Evolutionary conservation across 805 yeast species (phyloP).

Genomic region (Candida sphagnicola): DNA sequence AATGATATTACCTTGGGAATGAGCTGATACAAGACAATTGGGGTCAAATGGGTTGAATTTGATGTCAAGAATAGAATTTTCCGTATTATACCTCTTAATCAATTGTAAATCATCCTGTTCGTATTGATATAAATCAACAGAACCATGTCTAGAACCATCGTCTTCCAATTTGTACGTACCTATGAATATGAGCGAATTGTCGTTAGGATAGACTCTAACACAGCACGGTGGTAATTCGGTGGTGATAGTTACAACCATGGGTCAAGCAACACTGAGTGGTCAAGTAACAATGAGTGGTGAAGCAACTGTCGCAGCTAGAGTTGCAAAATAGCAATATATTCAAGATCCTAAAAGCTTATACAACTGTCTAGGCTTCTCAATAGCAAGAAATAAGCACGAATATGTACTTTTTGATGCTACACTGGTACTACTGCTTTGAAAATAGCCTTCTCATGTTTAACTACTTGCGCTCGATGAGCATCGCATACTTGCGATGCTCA

Average conservation of each 20-base stretch:
- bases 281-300: no score
- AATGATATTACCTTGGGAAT: constrained; percentile 73
- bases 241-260: constrained; percentile 15
- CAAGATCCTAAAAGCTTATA: no score
- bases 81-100: constrained; percentile 29
- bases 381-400: no score
- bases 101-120: constrained; percentile 10
- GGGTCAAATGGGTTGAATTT: constrained; percentile 59
- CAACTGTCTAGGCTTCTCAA: no score
- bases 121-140: constrained; percentile 41
- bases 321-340: no score
- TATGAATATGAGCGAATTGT: constrained; percentile 46
- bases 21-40: constrained; percentile 54
- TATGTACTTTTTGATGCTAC: no score
- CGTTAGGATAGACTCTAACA: constrained; percentile 53
- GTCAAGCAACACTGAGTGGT: no score
- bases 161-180: constrained; percentile 79
- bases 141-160: constrained; percentile 61
- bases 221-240: constrained; percentile 83
- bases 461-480: no score
- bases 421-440: no score
- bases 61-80: constrained; percentile 73
- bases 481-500: no score
- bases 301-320: no score
- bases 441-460: no score